Evolutionary conservation across 2,329 filamentous ascomycete species (phyloP).

Genomic region (Aspergillus tanneri): DNA sequence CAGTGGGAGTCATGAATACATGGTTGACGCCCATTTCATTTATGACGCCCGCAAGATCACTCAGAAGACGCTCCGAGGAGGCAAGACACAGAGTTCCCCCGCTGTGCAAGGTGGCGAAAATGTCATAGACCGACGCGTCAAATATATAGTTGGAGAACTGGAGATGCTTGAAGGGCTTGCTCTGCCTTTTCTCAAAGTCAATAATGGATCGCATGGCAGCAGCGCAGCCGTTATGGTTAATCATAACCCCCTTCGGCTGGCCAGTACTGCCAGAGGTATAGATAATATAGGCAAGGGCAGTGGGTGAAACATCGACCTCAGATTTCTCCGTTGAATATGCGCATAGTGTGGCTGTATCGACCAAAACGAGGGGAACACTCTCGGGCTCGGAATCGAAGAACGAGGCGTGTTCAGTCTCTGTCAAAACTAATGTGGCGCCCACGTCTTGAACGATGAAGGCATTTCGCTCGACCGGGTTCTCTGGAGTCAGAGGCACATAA

Average conservation of each 20-base stretch:
- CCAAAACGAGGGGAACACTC: background rate
- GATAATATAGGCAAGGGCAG: constrained; percentile 59
- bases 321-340: too few relatives aligned
- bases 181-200: too few relatives aligned
- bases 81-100: constrained; percentile 47
- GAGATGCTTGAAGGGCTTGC: constrained; percentile 48
- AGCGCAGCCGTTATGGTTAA: constrained; percentile 56
- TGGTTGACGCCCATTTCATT: constrained; percentile 3
- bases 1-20: constrained; percentile 10
- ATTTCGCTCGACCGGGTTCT: constrained; percentile 5
- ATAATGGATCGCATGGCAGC: constrained; percentile 49
- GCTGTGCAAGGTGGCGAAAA: constrained; percentile 18
- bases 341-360: constrained; percentile 32
- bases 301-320: constrained; percentile 29
- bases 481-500: constrained; percentile 3
- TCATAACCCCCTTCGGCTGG: constrained; percentile 54
- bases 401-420: too few relatives aligned
- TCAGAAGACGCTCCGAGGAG: constrained; percentile 41
- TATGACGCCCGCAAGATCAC: constrained; percentile 48
- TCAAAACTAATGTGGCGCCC: background rate
- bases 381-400: background rate
- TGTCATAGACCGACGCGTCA: constrained; percentile 33
- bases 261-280: constrained; percentile 40
- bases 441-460: constrained; percentile 6
- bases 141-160: constrained; percentile 38